Percentiles rank a stretch among this genome's conserved stretches.
phyloP scores from a whole-genome alignment of 768 basidiomycete species.

The Boletus rex-veris region DNA sequence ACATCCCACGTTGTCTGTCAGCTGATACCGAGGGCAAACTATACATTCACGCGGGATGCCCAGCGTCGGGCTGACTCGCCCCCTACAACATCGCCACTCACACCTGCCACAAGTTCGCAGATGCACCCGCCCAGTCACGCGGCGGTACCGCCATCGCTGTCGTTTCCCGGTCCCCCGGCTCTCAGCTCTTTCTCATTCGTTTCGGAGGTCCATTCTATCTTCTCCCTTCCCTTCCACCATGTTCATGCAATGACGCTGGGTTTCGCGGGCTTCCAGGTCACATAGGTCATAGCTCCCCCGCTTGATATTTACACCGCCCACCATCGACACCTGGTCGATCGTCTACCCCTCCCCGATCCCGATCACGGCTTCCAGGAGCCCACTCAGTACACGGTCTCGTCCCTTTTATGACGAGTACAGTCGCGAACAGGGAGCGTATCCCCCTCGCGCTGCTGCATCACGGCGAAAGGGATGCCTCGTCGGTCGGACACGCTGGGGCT shows the following conservation, averaged over 20 bases:
- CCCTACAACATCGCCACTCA: constrained; percentile 28
- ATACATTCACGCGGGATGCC: constrained; percentile 43
- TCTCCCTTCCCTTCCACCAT: too few relatives aligned
- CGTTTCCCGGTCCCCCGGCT: constrained; percentile 13
- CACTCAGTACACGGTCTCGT: constrained; percentile 8
- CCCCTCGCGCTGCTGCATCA: too few relatives aligned
- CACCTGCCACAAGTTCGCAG: constrained; percentile 32
- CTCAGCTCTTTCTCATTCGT: constrained; percentile 31
- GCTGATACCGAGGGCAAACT: too few relatives aligned
- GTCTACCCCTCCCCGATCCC: constrained; percentile 24
- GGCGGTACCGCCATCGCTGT: constrained; percentile 40
- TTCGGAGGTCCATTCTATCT: constrained; percentile 30
- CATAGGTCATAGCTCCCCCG: constrained; percentile 8
- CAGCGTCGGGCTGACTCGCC: constrained; percentile 33
- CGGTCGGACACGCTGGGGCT: too few relatives aligned
- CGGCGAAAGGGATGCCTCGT: too few relatives aligned
- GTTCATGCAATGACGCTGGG: constrained; percentile 14
- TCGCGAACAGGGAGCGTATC: too few relatives aligned
- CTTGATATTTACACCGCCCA: constrained; percentile 37
- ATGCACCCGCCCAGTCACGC: constrained; percentile 38
- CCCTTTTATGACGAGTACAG: too few relatives aligned
- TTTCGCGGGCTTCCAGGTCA: constrained; percentile 30
- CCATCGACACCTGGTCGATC: constrained; percentile 21
- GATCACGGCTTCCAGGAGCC: constrained; percentile 21
- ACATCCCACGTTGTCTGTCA: too few relatives aligned